phyloP scores from a whole-genome alignment of 768 basidiomycete species.

The Phaeotremella fagi region DNA sequence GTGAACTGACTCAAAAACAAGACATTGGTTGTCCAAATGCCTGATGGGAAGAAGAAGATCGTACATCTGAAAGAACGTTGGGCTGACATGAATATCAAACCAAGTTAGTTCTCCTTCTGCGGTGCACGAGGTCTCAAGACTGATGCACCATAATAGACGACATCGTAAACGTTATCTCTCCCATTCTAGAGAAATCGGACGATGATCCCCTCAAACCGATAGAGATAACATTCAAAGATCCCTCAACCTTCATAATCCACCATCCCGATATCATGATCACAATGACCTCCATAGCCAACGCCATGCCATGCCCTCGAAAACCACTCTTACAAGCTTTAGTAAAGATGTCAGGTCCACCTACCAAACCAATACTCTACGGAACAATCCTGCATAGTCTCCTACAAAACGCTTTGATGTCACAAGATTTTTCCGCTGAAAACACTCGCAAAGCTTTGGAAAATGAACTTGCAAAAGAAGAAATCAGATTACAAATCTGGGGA shows the following conservation, averaged over 20 bases:
- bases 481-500: constrained; percentile 45
- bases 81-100: constrained; percentile 60
- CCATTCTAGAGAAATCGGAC: constrained; percentile 52
- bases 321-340: constrained; percentile 63
- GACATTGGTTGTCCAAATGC: constrained; percentile 56
- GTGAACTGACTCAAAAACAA: constrained; percentile 37
- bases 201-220: constrained; percentile 15
- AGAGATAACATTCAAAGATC: constrained; percentile 56
- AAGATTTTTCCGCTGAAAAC: constrained; percentile 34
- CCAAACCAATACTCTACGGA: constrained; percentile 64
- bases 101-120: constrained; percentile 52
- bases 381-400: constrained; percentile 89
- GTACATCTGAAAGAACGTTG: constrained; percentile 75
- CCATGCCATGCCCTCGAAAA: constrained; percentile 76
- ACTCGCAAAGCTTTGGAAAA: constrained; percentile 29
- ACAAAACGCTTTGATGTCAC: constrained; percentile 63
- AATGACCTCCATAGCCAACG: constrained; percentile 78
- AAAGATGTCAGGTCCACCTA: constrained; percentile 55
- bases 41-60: constrained; percentile 49
- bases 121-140: neutral
- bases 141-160: constrained; percentile 57
- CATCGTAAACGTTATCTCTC: constrained; percentile 62
- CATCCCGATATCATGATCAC: constrained; percentile 92
- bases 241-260: constrained; percentile 65
- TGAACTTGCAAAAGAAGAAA: constrained; percentile 37